These are phyloP conservation scores for Elongisporangium anandrum DNA, from an alignment of 352 stramenopile species.

Conservation along the genomic window DNA sequence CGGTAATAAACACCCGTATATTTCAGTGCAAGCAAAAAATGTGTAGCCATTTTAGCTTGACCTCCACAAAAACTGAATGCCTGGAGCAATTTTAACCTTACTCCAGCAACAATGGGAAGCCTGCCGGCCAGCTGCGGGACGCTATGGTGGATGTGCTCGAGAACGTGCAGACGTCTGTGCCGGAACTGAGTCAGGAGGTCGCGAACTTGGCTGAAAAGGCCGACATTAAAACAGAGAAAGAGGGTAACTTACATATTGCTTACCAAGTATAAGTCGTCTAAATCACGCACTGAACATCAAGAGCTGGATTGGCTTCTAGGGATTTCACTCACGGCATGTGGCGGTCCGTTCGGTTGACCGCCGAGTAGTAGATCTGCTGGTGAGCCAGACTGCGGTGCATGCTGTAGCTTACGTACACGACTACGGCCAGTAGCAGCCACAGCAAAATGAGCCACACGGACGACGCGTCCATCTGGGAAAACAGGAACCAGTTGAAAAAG, in stretches of 20 bases:
- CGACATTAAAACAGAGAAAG: no score
- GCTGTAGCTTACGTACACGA: constrained; percentile 70
- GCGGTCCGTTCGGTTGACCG: not conserved
- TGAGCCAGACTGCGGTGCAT: constrained; percentile 63
- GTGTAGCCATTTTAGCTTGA: not conserved
- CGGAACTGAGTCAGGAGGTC: no score
- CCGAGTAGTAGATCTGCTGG: constrained; percentile 52
- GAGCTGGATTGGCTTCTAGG: not conserved
- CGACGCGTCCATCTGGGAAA: constrained; percentile 69
- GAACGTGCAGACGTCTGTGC: no score
- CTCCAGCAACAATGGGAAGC: no score
- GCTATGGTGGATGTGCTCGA: no score
- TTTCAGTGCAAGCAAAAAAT: not conserved
- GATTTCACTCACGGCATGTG: not conserved
- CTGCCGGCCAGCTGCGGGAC: no score
- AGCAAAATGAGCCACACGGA: constrained; percentile 60
- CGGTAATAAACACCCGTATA: not conserved
- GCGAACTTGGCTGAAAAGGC: no score
- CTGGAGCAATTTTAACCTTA: no score
- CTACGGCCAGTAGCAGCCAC: constrained; percentile 65
- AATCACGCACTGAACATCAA: not conserved
- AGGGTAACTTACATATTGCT: not conserved
- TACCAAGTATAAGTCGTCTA: not conserved
- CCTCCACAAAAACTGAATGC: no score
- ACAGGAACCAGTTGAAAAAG: constrained; percentile 88